Evolutionary conservation across 1,284 basidiomycete genomes (phyloP).

Genomic region (Leccinum pachyderme): DNA sequence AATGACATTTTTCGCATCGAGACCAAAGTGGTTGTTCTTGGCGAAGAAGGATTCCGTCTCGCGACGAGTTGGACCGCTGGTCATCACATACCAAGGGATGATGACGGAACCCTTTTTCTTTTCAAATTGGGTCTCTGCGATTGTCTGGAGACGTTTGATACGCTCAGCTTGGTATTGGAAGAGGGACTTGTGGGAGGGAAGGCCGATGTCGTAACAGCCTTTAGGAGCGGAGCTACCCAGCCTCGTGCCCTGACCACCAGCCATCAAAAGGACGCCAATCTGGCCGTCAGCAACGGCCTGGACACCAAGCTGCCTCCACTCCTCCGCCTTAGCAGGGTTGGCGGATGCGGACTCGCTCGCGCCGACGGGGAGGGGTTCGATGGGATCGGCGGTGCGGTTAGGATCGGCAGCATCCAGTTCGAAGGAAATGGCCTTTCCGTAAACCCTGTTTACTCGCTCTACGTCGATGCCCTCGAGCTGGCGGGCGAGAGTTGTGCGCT

Average conservation of each 20-base stretch:
- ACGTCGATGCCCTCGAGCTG: conserved; percentile 88
- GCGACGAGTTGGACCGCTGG: conserved; percentile 89
- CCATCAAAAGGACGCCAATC: conserved; percentile 94
- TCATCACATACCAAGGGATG: conserved; percentile 99
- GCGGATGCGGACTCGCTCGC: conserved; percentile 66
- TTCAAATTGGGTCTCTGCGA: conserved; percentile 63
- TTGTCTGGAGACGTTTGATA: conserved; percentile 76
- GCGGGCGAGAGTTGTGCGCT: conserved; percentile 62
- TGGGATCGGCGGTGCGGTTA: conserved; percentile 45
- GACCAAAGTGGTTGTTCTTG: conserved; percentile 81
- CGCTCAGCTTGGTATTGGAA: conserved; percentile 98
- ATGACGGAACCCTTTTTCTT: conserved; percentile 58
- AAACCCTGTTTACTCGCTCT: conserved; percentile 88
- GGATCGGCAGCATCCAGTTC: conserved; percentile 56
- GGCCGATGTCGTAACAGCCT: conserved; percentile 96
- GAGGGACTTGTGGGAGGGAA: conserved; percentile 90
- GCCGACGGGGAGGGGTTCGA: conserved; percentile 78
- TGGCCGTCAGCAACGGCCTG: conserved; percentile 78
- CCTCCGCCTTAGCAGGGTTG: conserved; percentile 52
- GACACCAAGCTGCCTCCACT: conserved; percentile 78
- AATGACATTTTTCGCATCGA: conserved; percentile 78
- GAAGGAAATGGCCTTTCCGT: conserved; percentile 70
- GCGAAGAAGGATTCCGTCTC: conserved; percentile 89
- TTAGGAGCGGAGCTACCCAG: conserved; percentile 93
- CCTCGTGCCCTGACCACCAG: conserved; percentile 96